These are phyloP conservation scores for Tripterygium wilfordii DNA, from an alignment of 177 flowering plant genomes.

Conservation along the genomic window DNA sequence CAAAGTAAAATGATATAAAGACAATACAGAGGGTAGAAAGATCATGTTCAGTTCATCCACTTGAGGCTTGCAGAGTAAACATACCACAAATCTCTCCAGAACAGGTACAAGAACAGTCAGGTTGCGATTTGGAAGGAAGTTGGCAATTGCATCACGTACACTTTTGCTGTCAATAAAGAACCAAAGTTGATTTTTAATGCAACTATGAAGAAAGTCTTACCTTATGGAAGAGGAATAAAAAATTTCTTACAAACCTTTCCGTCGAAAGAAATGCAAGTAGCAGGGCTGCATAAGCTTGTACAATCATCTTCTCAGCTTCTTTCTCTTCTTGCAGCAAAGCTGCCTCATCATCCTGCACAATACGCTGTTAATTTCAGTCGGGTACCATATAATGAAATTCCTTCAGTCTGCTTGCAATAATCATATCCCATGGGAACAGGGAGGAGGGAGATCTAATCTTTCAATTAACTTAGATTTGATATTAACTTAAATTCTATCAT, in stretches of 20 bases:
- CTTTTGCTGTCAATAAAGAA: conserved; percentile 40
- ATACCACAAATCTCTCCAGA: conserved; percentile 94
- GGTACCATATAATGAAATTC: too few species aligned
- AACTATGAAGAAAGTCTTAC: too few species aligned
- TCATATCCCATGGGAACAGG: too few species aligned
- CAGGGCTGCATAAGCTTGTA: conserved; percentile 91
- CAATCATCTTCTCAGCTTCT: conserved; percentile 97
- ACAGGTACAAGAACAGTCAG: conserved; percentile 83
- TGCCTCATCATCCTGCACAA: conserved; percentile 68
- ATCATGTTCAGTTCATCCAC: not conserved
- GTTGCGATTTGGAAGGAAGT: conserved; percentile 64
- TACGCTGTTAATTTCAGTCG: not conserved
- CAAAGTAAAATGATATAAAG: not conserved
- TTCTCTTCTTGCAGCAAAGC: conserved; percentile 76
- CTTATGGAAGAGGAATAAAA: not conserved
- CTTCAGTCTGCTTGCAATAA: too few species aligned
- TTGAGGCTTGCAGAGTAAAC: conserved; percentile 8
- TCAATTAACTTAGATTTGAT: too few species aligned
- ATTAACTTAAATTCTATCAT: too few species aligned
- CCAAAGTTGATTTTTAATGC: conserved; percentile 1
- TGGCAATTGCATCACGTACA: conserved; percentile 64
- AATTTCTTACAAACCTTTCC: conserved; percentile 53
- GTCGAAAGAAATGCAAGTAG: conserved; percentile 96
- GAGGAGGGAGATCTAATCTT: too few species aligned
- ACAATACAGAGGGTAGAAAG: not conserved